A percentile compares a stretch with the other conserved stretches of the same genome.
phyloP scores from a whole-genome alignment of 192 early-diverging fungal species.

The Spinellus fusiger region DNA sequence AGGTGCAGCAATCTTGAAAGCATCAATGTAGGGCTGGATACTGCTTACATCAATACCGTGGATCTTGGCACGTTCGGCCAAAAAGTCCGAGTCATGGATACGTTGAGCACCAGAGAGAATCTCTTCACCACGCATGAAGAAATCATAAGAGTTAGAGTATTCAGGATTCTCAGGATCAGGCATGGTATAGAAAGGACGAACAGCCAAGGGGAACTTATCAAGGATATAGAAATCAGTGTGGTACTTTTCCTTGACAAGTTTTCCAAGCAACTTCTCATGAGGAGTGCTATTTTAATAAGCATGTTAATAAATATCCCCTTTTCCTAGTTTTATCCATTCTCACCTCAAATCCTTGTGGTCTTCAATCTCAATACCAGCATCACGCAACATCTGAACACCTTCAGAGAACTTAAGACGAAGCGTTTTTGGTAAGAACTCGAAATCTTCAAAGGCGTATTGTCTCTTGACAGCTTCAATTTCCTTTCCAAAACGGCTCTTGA shows the following conservation, averaged over 20 bases:
- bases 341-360: constrained; percentile 90
- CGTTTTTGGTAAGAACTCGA: constrained; percentile 79
- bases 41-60: constrained; percentile 72
- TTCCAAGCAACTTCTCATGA: constrained; percentile 78
- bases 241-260: constrained; percentile 89
- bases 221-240: constrained; percentile 97
- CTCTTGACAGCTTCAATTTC: constrained; percentile 83
- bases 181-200: constrained; percentile 99
- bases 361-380: constrained; percentile 80
- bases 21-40: constrained; percentile 90
- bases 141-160: constrained; percentile 99
- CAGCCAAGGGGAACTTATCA: constrained; percentile 97
- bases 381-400: constrained; percentile 82
- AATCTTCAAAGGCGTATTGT: constrained; percentile 92
- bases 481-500: constrained; percentile 71
- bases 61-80: constrained; percentile 70
- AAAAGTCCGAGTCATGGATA: constrained; percentile 83
- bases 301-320: constrained; percentile 3
- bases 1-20: constrained; percentile 93
- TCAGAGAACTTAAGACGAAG: constrained; percentile 84
- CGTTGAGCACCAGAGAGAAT: constrained; percentile 99
- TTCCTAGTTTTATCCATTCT: constrained; percentile 3
- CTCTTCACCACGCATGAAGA: constrained; percentile 99
- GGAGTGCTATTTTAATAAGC: constrained; percentile 57
- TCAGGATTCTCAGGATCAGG: constrained; percentile 79